These are phyloP conservation scores for Ogataea paradorogensis DNA, from an alignment of 805 yeast species.

Conservation along the genomic window DNA sequence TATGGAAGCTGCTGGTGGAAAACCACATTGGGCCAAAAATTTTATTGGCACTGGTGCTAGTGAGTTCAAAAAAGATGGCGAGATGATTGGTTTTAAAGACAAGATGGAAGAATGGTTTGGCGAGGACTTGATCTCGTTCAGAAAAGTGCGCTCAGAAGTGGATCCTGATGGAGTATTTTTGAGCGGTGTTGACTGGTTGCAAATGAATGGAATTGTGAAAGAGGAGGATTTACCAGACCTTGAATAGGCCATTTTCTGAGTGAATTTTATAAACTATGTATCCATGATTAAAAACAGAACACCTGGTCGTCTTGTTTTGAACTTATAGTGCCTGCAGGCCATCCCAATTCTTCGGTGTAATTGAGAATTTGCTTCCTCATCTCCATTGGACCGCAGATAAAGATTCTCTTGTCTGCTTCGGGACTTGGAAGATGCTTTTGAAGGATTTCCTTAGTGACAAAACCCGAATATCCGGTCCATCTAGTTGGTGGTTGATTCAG, in stretches of 20 bases:
- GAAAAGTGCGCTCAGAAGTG: constrained; percentile 57
- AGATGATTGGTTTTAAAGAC: constrained; percentile 76
- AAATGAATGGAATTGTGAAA: constrained; percentile 68
- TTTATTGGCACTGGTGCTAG: constrained; percentile 58
- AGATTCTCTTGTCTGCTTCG: constrained; percentile 48
- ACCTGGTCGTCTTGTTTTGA: constrained; percentile 37
- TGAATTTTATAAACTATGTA: constrained; percentile 4
- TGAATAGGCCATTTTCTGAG: background rate
- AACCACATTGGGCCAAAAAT: constrained; percentile 98
- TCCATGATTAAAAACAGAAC: constrained; percentile 30
- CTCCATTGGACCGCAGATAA: constrained; percentile 73
- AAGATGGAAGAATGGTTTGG: constrained; percentile 80
- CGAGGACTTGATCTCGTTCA: constrained; percentile 58
- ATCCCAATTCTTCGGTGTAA: constrained; percentile 58
- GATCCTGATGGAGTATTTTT: constrained; percentile 85
- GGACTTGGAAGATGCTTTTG: constrained; percentile 51
- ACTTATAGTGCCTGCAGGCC: constrained; percentile 39
- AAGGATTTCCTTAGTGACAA: constrained; percentile 57
- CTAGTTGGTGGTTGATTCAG: constrained; percentile 45
- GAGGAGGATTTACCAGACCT: constrained; percentile 14
- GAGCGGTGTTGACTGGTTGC: constrained; percentile 76
- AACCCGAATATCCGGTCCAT: constrained; percentile 66
- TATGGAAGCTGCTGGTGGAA: constrained; percentile 76
- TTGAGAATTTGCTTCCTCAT: constrained; percentile 55
- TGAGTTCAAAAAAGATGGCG: constrained; percentile 54